Conservation (phyloP, 768 basidiomycete genomes). For the Pleurotus cornucopiae region DNA sequence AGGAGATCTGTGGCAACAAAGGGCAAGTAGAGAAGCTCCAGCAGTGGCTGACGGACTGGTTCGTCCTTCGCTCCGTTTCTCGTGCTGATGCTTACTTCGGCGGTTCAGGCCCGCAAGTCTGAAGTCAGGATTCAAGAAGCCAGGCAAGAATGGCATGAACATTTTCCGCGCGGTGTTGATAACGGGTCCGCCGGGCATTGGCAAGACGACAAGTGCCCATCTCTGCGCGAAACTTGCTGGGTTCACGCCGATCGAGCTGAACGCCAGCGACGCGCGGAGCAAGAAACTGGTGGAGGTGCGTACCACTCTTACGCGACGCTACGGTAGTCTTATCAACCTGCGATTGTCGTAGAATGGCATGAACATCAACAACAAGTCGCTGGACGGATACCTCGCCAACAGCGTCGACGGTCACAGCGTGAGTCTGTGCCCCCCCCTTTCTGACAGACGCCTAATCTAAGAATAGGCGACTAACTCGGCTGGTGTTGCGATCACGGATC, state of each 20-base stretch:
- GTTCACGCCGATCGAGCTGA: not conserved
- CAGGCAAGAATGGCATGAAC: constrained; percentile 86
- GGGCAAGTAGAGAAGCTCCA: constrained; percentile 55
- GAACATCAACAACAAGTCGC: constrained; percentile 83
- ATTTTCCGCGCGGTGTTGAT: constrained; percentile 84
- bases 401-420: constrained; percentile 30
- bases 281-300: constrained; percentile 73
- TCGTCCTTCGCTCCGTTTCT: not conserved
- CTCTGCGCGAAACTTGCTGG: constrained; percentile 78
- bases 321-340: not conserved
- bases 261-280: not conserved
- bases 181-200: constrained; percentile 93
- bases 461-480: constrained; percentile 57
- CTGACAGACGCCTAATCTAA: not conserved
- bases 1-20: constrained; percentile 48
- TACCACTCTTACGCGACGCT: too few species aligned
- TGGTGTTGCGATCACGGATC: constrained; percentile 73
- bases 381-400: constrained; percentile 82
- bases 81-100: too few species aligned
- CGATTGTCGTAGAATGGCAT: constrained; percentile 62
- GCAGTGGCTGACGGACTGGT: too few species aligned
- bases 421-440: not conserved
- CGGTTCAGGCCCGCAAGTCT: constrained; percentile 23
- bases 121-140: constrained; percentile 70
- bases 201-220: constrained; percentile 46